Percentiles rank a stretch among this genome's conserved stretches.
Evolutionary conservation across 257 asterid species (phyloP).

Genomic region (Datura wrightii): DNA sequence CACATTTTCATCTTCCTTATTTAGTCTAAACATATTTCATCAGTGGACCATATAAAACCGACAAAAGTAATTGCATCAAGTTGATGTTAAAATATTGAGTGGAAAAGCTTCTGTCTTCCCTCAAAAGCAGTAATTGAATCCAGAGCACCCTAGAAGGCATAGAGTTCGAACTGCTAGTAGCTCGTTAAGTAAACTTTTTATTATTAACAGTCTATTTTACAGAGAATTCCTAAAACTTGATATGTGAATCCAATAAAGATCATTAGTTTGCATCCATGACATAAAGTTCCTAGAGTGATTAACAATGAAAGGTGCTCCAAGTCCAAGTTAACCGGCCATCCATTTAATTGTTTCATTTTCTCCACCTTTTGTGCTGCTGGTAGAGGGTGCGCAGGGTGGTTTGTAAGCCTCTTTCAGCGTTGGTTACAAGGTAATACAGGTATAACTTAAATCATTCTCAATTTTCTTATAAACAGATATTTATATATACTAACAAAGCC

Average conservation of each 20-base stretch:
- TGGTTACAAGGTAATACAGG: not conserved
- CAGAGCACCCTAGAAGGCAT: not conserved
- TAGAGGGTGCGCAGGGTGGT: not conserved
- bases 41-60: not conserved
- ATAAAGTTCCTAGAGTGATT: not conserved
- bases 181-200: not conserved
- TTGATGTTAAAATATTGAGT: not conserved
- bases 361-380: not conserved
- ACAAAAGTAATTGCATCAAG: not conserved
- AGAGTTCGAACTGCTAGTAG: not conserved
- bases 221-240: not conserved
- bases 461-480: not conserved
- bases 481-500: not conserved
- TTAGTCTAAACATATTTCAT: not conserved
- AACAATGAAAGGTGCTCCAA: not conserved
- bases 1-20: not conserved
- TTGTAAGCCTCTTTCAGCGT: not conserved
- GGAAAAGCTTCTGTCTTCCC: not conserved
- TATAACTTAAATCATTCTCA: not conserved
- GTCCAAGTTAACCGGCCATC: not conserved
- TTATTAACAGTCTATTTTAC: not conserved
- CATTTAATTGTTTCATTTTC: not conserved
- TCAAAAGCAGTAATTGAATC: not conserved
- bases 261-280: not conserved
- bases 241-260: not conserved